Evolutionary conservation across 2,329 filamentous ascomycete genomes (phyloP).

Genomic region (Conoideocrella luteorostrata): DNA sequence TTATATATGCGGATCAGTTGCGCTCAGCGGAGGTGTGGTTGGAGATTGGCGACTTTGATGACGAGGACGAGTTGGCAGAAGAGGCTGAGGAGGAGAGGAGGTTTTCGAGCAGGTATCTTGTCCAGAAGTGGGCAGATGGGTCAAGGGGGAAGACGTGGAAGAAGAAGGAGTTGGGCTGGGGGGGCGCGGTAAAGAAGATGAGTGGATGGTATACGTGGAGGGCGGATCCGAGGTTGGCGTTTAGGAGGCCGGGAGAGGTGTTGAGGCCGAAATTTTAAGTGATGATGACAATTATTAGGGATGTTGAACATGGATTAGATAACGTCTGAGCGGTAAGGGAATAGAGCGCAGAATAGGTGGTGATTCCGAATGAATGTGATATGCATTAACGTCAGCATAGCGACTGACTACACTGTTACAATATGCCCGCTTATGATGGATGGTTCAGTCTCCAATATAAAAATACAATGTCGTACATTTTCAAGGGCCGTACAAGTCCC

Average conservation of each 20-base stretch:
- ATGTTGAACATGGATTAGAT: no score
- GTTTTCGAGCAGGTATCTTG: conserved; percentile 18
- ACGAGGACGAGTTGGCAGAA: conserved; percentile 8
- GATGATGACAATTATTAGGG: background rate
- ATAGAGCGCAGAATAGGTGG: no score
- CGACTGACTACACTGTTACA: no score
- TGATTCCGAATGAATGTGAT: no score
- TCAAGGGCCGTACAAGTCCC: background rate
- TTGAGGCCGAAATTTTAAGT: conserved; percentile 10
- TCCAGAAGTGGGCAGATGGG: conserved; percentile 23
- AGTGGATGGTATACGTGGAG: conserved; percentile 27
- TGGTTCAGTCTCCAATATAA: no score
- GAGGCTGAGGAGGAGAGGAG: no score
- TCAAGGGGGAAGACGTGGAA: conserved; percentile 31
- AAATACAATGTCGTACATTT: background rate
- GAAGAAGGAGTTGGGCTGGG: conserved; percentile 38
- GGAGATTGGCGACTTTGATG: conserved; percentile 33
- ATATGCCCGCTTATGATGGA: no score
- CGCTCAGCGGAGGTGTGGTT: conserved; percentile 41
- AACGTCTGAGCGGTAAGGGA: no score
- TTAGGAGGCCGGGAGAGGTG: conserved; percentile 20
- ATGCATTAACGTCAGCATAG: no score
- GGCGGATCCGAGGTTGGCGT: conserved; percentile 20
- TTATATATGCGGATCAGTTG: conserved; percentile 44
- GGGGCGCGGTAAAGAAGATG: conserved; percentile 37